phyloP scores from a whole-genome alignment of 202 grass and related monocot genomes.

The Musa balbisiana region DNA sequence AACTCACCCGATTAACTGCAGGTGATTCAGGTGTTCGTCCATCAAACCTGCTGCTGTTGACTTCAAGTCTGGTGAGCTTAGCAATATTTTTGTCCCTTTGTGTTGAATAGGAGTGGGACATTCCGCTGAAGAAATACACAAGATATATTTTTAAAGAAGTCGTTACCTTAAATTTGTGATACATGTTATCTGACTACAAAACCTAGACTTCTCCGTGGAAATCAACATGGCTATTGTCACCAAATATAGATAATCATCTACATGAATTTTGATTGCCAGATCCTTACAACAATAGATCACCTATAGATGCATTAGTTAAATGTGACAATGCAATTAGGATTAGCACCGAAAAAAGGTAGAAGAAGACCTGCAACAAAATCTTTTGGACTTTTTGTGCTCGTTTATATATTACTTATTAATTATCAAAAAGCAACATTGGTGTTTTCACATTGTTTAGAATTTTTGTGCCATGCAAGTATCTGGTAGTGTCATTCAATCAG shows the following conservation, averaged over 20 bases:
- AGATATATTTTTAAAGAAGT: not conserved
- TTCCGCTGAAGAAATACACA: conserved; percentile 44
- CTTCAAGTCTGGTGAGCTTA: conserved; percentile 64
- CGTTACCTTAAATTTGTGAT: not conserved
- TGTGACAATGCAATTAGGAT: no score
- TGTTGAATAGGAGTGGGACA: conserved; percentile 79
- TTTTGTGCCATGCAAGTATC: no score
- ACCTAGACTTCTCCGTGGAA: not conserved
- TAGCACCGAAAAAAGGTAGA: not conserved
- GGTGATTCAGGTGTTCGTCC: conserved; percentile 37
- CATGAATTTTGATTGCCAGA: no score
- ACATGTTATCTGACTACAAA: not conserved
- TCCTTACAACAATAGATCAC: no score
- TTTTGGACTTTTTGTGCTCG: no score
- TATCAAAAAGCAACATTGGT: no score
- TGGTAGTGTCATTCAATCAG: no score
- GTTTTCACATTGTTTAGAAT: no score
- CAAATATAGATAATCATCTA: not conserved
- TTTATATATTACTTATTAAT: no score
- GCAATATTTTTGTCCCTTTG: conserved; percentile 65
- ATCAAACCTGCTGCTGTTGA: conserved; percentile 63
- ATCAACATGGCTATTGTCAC: not conserved
- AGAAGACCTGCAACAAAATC: not conserved
- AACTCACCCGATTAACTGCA: conserved; percentile 56
- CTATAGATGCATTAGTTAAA: no score